Evolutionary conservation across 2,329 filamentous ascomycete genomes (phyloP).

Genomic region (Colletotrichum kahawae): DNA sequence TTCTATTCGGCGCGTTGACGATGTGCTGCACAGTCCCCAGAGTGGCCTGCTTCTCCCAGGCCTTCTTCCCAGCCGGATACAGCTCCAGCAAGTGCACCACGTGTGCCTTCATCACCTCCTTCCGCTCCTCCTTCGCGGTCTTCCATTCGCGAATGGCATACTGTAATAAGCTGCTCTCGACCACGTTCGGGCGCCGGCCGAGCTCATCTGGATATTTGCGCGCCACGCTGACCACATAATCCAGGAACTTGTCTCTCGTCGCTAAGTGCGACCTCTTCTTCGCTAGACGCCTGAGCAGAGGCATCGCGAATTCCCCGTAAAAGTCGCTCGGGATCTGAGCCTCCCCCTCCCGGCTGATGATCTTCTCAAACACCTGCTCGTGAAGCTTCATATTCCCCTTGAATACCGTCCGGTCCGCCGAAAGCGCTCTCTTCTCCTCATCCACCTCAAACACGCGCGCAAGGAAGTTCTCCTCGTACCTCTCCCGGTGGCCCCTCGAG

Average conservation of each 20-base stretch:
- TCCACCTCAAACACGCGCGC: not conserved
- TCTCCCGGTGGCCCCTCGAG: not conserved
- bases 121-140: not conserved
- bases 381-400: not conserved
- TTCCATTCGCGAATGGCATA: not conserved
- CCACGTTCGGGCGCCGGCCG: not conserved
- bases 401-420: not conserved
- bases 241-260: conserved; percentile 20
- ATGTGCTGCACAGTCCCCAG: not conserved
- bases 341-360: not conserved
- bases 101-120: not conserved
- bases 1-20: not conserved
- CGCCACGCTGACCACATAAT: conserved; percentile 2
- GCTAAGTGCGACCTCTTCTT: conserved; percentile 13
- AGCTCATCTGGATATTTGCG: not conserved
- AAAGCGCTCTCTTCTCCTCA: not conserved
- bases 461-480: not conserved
- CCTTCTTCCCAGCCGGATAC: not conserved
- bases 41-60: not conserved
- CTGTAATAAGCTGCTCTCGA: not conserved
- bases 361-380: not conserved
- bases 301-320: conserved; percentile 23
- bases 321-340: conserved; percentile 23
- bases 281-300: conserved; percentile 25
- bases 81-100: not conserved